Evolutionary conservation across 305 asterid species (phyloP).

Genomic region (Plantago lanceolata): DNA sequence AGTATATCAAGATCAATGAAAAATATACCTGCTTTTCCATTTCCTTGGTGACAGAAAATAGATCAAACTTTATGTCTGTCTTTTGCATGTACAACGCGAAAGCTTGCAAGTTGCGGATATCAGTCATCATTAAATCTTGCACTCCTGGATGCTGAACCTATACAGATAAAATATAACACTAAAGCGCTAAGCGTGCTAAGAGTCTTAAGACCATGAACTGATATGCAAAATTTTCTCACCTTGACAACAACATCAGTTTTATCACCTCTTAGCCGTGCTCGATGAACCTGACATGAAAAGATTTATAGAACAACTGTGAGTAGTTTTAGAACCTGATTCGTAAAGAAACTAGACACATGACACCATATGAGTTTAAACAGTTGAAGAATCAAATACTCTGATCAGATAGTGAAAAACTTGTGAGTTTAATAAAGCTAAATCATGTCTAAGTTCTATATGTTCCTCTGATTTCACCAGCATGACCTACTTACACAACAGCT

Average conservation of each 20-base stretch:
- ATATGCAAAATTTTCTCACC: constrained; percentile 37
- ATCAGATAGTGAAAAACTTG: constrained; percentile 1
- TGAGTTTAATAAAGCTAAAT: constrained; percentile 19
- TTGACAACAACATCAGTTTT: constrained; percentile 82
- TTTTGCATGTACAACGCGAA: constrained; percentile 90
- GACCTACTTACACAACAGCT: constrained; percentile 10
- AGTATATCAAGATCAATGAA: constrained; percentile 14
- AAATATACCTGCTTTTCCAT: constrained; percentile 85
- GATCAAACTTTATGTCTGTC: constrained; percentile 89
- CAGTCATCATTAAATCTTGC: constrained; percentile 94
- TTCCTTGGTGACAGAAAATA: constrained; percentile 84
- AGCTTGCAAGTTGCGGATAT: constrained; percentile 88
- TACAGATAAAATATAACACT: constrained; percentile 22
- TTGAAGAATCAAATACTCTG: constrained; percentile 13
- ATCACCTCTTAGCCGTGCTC: constrained; percentile 77
- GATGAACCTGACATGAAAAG: constrained; percentile 64
- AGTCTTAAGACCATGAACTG: neutral
- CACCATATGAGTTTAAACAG: neutral
- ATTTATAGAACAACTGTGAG: constrained; percentile 13
- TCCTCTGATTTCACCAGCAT: neutral
- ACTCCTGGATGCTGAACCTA: constrained; percentile 97
- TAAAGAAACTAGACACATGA: neutral
- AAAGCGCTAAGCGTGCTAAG: constrained; percentile 20
- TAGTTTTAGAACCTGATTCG: neutral
- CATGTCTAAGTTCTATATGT: neutral